Percentiles rank a stretch among this genome's conserved stretches.
These are phyloP conservation scores for Vaccinium macrocarpon DNA, from an alignment of 148 eudicot species.

Conservation along the genomic window DNA sequence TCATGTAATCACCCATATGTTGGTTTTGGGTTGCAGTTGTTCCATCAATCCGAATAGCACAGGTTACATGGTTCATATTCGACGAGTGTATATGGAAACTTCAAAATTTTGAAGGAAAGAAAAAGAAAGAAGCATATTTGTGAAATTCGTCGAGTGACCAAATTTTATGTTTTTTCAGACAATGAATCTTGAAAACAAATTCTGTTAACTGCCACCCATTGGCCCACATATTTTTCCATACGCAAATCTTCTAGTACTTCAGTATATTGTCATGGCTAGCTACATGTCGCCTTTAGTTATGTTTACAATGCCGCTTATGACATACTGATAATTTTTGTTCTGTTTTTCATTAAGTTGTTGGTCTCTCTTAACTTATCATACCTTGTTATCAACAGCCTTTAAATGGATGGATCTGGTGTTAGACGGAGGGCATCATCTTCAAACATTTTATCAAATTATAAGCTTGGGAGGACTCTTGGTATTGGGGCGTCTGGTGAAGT, in stretches of 20 bases:
- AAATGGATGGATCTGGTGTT: not conserved
- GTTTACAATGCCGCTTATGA: not conserved
- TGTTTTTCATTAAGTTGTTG: not conserved
- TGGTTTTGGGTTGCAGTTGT: too few relatives aligned
- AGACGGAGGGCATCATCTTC: not conserved
- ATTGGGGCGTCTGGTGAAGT: not conserved
- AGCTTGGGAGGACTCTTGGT: not conserved
- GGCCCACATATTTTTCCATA: not conserved
- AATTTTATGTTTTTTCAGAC: not conserved
- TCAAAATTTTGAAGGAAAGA: too few relatives aligned
- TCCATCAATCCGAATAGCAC: too few relatives aligned
- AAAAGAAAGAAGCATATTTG: not conserved
- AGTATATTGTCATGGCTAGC: not conserved
- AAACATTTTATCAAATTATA: not conserved
- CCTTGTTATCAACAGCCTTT: not conserved
- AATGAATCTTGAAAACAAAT: not conserved
- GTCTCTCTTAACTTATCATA: not conserved
- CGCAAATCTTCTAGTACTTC: not conserved
- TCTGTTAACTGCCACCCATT: not conserved
- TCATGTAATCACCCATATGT: too few relatives aligned
- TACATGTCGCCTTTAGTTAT: not conserved
- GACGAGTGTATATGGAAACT: too few relatives aligned
- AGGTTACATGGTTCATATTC: too few relatives aligned
- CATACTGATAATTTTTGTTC: not conserved
- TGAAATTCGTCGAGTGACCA: not conserved